Evolutionary conservation across 148 eudicot species (phyloP), one percentile per base, ranked within the genome.

Genomic region (Silene latifolia): DNA sequence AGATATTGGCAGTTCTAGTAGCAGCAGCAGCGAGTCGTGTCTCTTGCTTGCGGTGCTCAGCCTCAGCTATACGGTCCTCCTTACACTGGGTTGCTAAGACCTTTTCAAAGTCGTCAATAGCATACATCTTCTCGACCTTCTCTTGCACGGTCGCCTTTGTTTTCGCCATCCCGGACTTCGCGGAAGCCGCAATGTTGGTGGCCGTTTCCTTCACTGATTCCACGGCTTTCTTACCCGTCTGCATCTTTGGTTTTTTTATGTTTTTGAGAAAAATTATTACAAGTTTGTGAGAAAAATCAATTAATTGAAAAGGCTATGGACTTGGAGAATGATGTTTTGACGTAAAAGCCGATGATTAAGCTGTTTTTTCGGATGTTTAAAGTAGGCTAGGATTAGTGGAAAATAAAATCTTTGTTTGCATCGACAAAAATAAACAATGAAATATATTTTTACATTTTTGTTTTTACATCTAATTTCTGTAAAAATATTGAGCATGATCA

Each of bases 191-290:
- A 27, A 79, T 35, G 76, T 90, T 88, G 1, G 87, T 76, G 53
- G 88, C 89, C 69, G 83, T 63, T 71, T 90, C 96, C 81, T 87
- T 90, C 46, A 80, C 86, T 2, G 90, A 57, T 24, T 84, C 90
- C 56, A 83, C 79, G 56, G 81, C 83, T 24, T 79, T 87, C 83
- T 85, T 89, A 4, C 82, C 88, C 15, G 87, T 44, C 81, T 90
- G 86, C 92, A 88, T 90, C 67, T 78, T 42, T 3, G 7, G 6
- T 63, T 44, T 3, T 8, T 74, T 21, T 4, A 39, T 39, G 56
- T 11, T 51, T 51, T 0, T 64, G 0, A 8, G 1, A 20, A 19
- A 5, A 21, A 5, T 3, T 1, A n/a, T 8, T 21, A 1, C 10
- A 8, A 21, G 25, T 60, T 59, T 20, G 27, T 9, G 63, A 60